Evolutionary conservation across 139 green algal species (phyloP).

Genomic region (Nannochloris sp.): DNA sequence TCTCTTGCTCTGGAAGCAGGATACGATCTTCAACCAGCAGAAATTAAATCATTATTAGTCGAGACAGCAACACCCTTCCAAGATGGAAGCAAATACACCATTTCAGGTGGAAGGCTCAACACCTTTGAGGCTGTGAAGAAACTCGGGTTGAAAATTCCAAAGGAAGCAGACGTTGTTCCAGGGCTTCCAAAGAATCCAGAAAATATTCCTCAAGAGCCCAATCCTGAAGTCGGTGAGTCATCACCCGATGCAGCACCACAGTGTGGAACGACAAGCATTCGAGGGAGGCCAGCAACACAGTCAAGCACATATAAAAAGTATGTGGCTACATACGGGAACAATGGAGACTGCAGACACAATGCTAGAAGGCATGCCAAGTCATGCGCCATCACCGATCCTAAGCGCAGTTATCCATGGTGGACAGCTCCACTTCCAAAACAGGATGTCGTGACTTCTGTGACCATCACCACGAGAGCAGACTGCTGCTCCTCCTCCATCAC

Average conservation of each 20-base stretch:
- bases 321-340: slow-evolving; percentile 5
- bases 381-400: background rate
- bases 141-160: too few relatives aligned
- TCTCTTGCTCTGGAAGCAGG: slow-evolving; percentile 20
- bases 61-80: background rate
- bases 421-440: background rate
- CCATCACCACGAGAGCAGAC: slow-evolving; percentile 15
- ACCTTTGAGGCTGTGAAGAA: background rate
- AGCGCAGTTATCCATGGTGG: slow-evolving; percentile 22
- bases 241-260: background rate
- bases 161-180: too few relatives aligned
- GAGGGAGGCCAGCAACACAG: slow-evolving; percentile 11
- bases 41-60: background rate
- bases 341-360: slow-evolving; percentile 18
- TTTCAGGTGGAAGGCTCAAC: slow-evolving; percentile 9
- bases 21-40: background rate
- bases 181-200: background rate
- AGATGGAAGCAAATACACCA: background rate
- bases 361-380: background rate
- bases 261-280: slow-evolving; percentile 17
- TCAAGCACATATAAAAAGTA: background rate
- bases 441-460: background rate
- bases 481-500: slow-evolving; percentile 15
- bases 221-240: background rate
- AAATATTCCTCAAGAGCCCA: background rate